Evolutionary conservation across 2,329 filamentous ascomycete genomes (phyloP), one percentile per base, ranked within the genome.

Genomic region (Pseudogymnoascus sp.): DNA sequence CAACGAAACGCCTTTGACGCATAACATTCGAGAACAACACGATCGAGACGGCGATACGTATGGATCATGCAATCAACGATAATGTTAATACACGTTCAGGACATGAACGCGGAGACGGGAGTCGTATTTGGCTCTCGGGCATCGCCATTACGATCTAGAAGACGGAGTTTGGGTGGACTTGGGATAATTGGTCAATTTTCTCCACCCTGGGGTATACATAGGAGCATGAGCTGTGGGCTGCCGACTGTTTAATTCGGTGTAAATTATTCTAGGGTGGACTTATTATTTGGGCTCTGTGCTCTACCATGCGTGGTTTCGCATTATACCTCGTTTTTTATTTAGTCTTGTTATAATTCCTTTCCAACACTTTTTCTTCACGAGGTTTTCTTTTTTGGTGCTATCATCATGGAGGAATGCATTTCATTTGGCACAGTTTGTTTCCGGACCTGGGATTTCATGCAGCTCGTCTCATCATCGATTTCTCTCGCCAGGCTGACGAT

Each of bases 241-340:
- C 33, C 35, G 19, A 60, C 33, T 60, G 30, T 60, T 38, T 38
- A 41, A 60, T 60, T 60, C 33, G 58, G 58, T 60, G 58, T 60
- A 60, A 38, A 60, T 39, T 60, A 60, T 38, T 60, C 58, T 60
- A 60, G 36, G 49, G 49, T 55, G 49, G 49, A 55, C n/a, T 55
- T 55, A 4, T 55, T 55, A 19, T 55, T 55, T 55, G 49, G 49
- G 49, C 25, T 55, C 33, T 8, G n/a, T 55, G 49, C 49, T 33
- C 28, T 52, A 33, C 22, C n/a, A 55, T 55, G 23, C 16, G 49
- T 55, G 25, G 49, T 55, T 55, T 55, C 49, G 49, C 49, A 55
- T 55, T 55, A 55, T 55, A 55, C 49, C 49, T 55, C 49, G 49
- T 33, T 55, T 55, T 55, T 55, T 16, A 11, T 30, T 33, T 33